Evolutionary conservation across 176 grass and related monocot species (phyloP).

Genomic region (Pharus latifolius): DNA sequence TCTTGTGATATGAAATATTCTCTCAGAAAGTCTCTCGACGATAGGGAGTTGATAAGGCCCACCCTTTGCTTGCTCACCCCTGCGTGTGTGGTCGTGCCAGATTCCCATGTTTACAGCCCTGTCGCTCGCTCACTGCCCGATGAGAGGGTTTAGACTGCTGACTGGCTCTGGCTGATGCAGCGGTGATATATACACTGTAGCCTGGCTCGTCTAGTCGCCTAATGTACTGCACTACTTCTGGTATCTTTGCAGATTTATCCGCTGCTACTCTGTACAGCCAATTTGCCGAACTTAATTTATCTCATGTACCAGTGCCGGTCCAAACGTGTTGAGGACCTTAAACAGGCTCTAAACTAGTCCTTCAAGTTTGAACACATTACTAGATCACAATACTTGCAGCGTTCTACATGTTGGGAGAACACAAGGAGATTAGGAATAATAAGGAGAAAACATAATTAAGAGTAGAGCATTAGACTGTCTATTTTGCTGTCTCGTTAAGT

Average conservation of each 20-base stretch:
- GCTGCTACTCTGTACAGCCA: background rate
- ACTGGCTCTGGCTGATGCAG: background rate
- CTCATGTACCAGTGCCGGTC: background rate
- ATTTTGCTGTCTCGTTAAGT: no score
- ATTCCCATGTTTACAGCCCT: background rate
- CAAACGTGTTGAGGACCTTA: no score
- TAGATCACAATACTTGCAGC: no score
- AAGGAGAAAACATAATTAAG: no score
- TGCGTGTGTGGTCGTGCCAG: background rate
- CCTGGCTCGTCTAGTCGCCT: background rate
- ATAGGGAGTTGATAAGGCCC: background rate
- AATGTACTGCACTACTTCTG: background rate
- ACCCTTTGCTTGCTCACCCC: slow-evolving; percentile 1
- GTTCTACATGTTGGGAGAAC: no score
- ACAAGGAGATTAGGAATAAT: no score
- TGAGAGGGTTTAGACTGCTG: background rate
- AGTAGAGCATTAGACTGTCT: no score
- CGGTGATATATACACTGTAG: background rate
- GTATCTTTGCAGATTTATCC: background rate
- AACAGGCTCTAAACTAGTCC: no score
- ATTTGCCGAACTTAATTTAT: background rate
- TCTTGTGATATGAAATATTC: no score
- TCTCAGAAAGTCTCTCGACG: no score
- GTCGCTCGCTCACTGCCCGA: background rate
- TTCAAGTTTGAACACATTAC: no score